Evolutionary conservation across 2,329 filamentous ascomycete species (phyloP), one percentile per base, ranked within the genome.

Genomic region (Trichoderma aggressivum): DNA sequence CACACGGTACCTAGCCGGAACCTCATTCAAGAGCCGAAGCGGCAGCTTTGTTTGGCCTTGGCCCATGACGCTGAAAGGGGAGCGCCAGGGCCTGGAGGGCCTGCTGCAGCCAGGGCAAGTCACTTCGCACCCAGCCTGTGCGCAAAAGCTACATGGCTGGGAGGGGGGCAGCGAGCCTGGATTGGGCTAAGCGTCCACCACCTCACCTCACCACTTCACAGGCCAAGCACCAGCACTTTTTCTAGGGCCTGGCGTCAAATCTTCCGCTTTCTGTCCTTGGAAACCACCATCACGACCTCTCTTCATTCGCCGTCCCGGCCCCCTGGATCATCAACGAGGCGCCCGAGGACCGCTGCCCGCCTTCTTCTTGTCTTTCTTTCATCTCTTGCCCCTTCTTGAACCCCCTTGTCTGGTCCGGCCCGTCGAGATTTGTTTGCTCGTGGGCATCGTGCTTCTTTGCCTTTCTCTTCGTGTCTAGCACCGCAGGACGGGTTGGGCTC

Each of bases 231-330:
- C 70, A 71, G 61, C 63, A 70, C 66, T 72, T 72, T 72, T 72
- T 72, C 67, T 70, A 53, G 59, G 70, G 70, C 50, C 55, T 36
- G 53, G 74, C 73, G 74, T 75, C 76, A 77, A 78, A 79, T 79
- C 76, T 77, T 78, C 67, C 36, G 62, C 60, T 70, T 61, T 72
- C 62, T 65, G 60, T 61, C 59, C 63, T 55, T 59, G 39, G 60
- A 74, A 76, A 77, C 76, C 75, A 75, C 73, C 77, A 77, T 76
- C 76, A 78, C 75, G 74, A 77, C 64, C 67, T 70, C 73, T 70
- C 73, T 73, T 74, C 70, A 73, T 70, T 62, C 67, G 68, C 71
- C 71, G 30, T 24, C 60, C 71, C 56, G 56, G 56, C 32, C 66
- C 60, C 62, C 61, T 72, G 71, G 60, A 72, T 70, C 71, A 72